Evolutionary conservation across 257 asterid genomes (phyloP), one percentile per base, ranked within the genome.

Genomic region (Misopates orontium): DNA sequence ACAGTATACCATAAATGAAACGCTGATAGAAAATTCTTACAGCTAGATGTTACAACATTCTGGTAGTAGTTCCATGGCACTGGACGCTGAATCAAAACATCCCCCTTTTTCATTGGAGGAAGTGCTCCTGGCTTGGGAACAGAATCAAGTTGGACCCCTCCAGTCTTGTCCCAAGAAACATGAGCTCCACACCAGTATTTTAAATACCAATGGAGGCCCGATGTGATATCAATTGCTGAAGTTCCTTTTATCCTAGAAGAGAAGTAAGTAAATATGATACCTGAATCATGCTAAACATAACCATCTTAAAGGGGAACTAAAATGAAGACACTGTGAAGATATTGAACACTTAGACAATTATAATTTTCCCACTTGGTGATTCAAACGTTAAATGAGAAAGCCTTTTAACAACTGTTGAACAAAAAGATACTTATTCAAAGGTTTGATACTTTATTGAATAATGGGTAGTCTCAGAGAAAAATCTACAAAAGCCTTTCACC

Each of bases 11-110:
- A 50, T 20, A 66, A 51, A 50, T 31, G 13, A 54, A 60, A 45
- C 69, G 65, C 49, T 14, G 19, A 39, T 62, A 57, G 23, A 14
- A 56, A 64, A 62, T 56, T 54, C 97, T 79, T 86, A 93, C 99
- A 93, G 91, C 99, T 93, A 64, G 99, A 93, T 2, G 99, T 93
- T 74, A 93, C 99, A 42, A 93, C 99, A 82, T 93, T 93, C 74
- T 93, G 99, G 81, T 90, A 84, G 82, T 93, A 93, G 75, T 86
- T 90, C 99, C 96, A 93, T 1, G 97, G 95, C 39, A 82, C 88
- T 21, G 95, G 82, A 24, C 99, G 97, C 53, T 78, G 87, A 78
- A 90, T 77, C 51, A 24, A 73, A 72, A 87, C 86, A 56, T 90
- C 99, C 61, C 70, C 75, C 24, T 68, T 60, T 68, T 71, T 75